These are phyloP conservation scores for Monascus ruber DNA, from an alignment of 2,329 filamentous ascomycete species.

Conservation along the genomic window DNA sequence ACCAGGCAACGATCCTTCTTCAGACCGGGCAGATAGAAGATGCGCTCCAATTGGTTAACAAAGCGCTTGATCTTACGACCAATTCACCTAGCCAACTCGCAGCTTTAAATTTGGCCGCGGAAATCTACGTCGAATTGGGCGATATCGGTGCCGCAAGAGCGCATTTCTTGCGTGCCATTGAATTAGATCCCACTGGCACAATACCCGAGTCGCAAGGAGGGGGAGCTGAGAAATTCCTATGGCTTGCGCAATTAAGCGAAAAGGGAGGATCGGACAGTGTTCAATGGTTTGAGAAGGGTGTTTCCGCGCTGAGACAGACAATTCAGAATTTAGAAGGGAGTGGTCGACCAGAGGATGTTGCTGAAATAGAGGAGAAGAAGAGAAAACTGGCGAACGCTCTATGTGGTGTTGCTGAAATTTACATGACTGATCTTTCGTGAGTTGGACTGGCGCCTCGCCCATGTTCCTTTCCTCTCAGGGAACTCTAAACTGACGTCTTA, in stretches of 20 bases:
- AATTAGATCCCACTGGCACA: constrained; percentile 64
- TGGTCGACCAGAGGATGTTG: constrained; percentile 22
- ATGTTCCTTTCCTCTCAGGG: background rate
- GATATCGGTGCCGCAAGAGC: constrained; percentile 63
- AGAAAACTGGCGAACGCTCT: constrained; percentile 79
- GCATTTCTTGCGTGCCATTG: constrained; percentile 62
- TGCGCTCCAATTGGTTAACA: constrained; percentile 44
- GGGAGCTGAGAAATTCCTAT: constrained; percentile 87
- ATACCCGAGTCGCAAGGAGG: constrained; percentile 62
- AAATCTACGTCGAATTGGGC: constrained; percentile 72
- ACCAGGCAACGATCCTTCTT: constrained; percentile 44
- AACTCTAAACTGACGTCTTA: constrained; percentile 5
- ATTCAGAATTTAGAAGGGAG: constrained; percentile 53
- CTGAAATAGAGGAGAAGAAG: constrained; percentile 57
- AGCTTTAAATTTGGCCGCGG: constrained; percentile 64
- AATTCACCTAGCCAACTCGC: constrained; percentile 34
- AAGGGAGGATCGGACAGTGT: constrained; percentile 50
- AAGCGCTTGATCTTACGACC: constrained; percentile 35
- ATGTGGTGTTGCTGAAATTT: constrained; percentile 89
- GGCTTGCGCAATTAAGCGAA: constrained; percentile 78
- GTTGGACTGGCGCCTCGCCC: constrained; percentile 10
- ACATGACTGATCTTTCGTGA: constrained; percentile 94
- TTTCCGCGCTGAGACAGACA: constrained; percentile 58
- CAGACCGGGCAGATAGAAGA: constrained; percentile 48
- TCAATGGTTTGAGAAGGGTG: constrained; percentile 52